Evolutionary conservation across 2,329 filamentous ascomycete species (phyloP), one percentile per base, ranked within the genome.

Genomic region (Cladosporium sp.): DNA sequence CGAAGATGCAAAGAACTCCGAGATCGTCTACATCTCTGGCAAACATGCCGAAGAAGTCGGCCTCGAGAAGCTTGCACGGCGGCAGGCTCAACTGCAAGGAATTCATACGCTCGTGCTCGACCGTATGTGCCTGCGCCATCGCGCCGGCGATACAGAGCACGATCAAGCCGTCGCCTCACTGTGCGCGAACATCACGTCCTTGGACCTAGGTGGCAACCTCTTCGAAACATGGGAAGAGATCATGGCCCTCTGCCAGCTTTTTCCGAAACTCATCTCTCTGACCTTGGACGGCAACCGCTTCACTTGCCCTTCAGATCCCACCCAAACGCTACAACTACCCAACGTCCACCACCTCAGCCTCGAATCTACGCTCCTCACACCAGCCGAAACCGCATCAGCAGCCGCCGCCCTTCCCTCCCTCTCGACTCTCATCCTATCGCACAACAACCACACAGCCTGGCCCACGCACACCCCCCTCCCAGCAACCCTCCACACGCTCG

Each of bases 31-130:
- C 77, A 77, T 95, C 76, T 72, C 87, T 70, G 77, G 79, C 35
- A 97, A 97, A 71, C 80, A 91, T 14, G 92, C 89, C 4, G 87
- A 97, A 72, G 92, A 97, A 72, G 82, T 97, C 33, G 93, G 93
- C 31, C 97, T 97, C 61, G 90, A 95, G 61, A 96, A 96, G 75
- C 89, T 96, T 59, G 82, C 86, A 41, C 80, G 80, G 59, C 83
- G 91, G 70, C 84, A 95, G 63, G 86, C 90, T 60, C 77, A 86
- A 64, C 75, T 97, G 32, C 76, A 85, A 51, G 87, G 93, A 62
- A 77, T 97, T 55, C 85, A 80, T 59, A 84, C 91, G 52, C 84
- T 95, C 46, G 82, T 97, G 37, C 76, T 98, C 7, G 91, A 97
- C 70, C 84, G 86, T 11, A 71, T 89, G 64, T 76, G 81, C 46